Percentiles rank a stretch among this genome's conserved stretches.
Conservation (phyloP, 441 rosid species). For the Gossypium schwendimanii region DNA sequence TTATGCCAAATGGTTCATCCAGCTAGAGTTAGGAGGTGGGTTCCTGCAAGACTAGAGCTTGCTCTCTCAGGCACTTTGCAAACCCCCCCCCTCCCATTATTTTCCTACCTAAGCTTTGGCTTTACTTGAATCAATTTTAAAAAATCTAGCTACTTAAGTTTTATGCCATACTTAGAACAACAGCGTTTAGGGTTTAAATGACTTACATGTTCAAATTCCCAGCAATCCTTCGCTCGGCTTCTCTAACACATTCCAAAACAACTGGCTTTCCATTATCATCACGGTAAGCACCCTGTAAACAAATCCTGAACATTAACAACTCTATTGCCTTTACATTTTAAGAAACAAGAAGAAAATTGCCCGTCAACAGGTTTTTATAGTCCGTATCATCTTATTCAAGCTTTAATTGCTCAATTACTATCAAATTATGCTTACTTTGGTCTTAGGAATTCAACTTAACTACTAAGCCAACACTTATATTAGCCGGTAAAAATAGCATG, state of each 20-base stretch:
- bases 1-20: not conserved
- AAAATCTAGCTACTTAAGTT: not conserved
- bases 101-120: not conserved
- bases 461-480: not conserved
- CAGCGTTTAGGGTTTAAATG: not conserved
- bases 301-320: not conserved
- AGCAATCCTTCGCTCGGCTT: conserved; percentile 79
- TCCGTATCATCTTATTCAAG: not conserved
- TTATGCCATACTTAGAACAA: not conserved
- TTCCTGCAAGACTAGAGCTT: not conserved
- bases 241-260: conserved; percentile 80
- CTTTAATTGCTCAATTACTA: not conserved
- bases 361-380: not conserved
- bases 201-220: conserved; percentile 68
- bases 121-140: not conserved
- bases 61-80: not conserved
- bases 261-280: conserved; percentile 93
- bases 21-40: not conserved
- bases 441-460: not conserved
- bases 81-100: not conserved
- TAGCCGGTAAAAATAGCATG: too few species aligned
- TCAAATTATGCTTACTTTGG: not conserved
- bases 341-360: not conserved
- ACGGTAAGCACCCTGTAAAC: conserved; percentile 83
- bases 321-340: not conserved